Base-by-base conservation (phyloP, 139 green algal species). In the Chlamydomonas sp. region DNA sequence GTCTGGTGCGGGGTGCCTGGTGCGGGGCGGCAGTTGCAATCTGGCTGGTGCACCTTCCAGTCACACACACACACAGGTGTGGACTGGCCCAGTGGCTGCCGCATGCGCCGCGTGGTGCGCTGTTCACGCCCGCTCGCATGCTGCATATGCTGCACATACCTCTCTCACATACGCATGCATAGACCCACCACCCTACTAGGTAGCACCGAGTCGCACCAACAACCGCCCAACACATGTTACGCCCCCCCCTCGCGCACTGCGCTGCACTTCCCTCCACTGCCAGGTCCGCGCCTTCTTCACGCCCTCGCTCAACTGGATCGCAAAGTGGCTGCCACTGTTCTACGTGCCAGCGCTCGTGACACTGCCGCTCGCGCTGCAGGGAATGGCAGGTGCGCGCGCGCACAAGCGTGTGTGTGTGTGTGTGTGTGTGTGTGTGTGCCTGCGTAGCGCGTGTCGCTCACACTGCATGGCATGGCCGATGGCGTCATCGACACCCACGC, bases 321-420 rank as follows among this genome's bases (percentile, higher is more conserved):
- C 83, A 1, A 79, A 80, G 49, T 97, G 89, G 89, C 81, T 97
- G 70, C 84, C 90, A 1, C 77, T 94, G 5, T 97, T 96, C 75
- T 97, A 97, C 76, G 81, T 95, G 8, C 84, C 91, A 0, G 84
- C 86, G 5, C 83, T 97, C 16, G 87, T 96, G 3, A 79, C 85
- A 0, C 79, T 97, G 71, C 91, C 91, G 0, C 58, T 92, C 13
- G 80, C 80, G 6, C 43, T 96, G 4, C 67, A 82, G 4, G 80
- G 77, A 67, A 84, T 96, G 8, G 36, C 78, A 57, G 80, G 84
- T 87, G 58, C 26, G n/a, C n/a, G n/a, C n/a, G n/a, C n/a, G n/a
- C n/a, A n/a, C n/a, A n/a, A n/a, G n/a, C n/a, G n/a, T n/a, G n/a
- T n/a, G n/a, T n/a, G n/a, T n/a, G n/a, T n/a, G n/a, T n/a, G n/a